A percentile compares a stretch with the other conserved stretches of the same genome.
These are phyloP conservation scores for Hypoxylon crocopeplum DNA, from an alignment of 495 filamentous ascomycete genomes.

Conservation along the genomic window DNA sequence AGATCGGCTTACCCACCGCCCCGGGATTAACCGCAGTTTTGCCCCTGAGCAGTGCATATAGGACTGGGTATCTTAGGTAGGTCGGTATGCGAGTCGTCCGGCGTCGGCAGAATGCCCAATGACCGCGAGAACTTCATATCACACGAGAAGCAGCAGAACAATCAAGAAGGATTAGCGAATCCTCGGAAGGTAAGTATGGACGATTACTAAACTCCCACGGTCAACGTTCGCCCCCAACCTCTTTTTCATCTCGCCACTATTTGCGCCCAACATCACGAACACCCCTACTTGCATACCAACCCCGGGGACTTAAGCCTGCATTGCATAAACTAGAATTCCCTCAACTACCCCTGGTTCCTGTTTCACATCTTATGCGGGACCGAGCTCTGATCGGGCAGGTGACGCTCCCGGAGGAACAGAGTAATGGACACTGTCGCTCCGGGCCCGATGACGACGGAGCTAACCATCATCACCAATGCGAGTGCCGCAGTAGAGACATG, in stretches of 20 bases:
- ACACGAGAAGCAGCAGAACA: not conserved
- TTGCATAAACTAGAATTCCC: not conserved
- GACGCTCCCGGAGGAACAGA: not conserved
- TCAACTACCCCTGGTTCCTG: not conserved
- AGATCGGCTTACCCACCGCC: too few species aligned
- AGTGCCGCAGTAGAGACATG: not conserved
- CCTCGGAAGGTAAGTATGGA: too few species aligned
- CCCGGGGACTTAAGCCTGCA: not conserved
- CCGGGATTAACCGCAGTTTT: not conserved
- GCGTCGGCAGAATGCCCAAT: slow-evolving; percentile 1
- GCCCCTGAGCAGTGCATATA: slow-evolving; percentile 1
- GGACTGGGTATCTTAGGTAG: too few species aligned
- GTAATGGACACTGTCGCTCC: slow-evolving; percentile 2
- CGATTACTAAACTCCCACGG: too few species aligned
- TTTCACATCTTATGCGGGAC: not conserved
- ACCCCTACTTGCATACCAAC: not conserved
- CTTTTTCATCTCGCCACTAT: too few species aligned
- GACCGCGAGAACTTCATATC: not conserved
- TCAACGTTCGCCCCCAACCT: too few species aligned
- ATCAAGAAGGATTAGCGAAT: too few species aligned
- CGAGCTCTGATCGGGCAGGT: slow-evolving; percentile 3
- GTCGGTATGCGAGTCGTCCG: slow-evolving; percentile 4
- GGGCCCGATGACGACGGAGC: slow-evolving; percentile 4
- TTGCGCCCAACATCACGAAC: not conserved
- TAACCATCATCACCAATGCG: not conserved